Percentiles rank a stretch among this genome's conserved stretches.
Conservation (phyloP, 2,329 filamentous ascomycete species). For the Epichloe gansuensis region DNA sequence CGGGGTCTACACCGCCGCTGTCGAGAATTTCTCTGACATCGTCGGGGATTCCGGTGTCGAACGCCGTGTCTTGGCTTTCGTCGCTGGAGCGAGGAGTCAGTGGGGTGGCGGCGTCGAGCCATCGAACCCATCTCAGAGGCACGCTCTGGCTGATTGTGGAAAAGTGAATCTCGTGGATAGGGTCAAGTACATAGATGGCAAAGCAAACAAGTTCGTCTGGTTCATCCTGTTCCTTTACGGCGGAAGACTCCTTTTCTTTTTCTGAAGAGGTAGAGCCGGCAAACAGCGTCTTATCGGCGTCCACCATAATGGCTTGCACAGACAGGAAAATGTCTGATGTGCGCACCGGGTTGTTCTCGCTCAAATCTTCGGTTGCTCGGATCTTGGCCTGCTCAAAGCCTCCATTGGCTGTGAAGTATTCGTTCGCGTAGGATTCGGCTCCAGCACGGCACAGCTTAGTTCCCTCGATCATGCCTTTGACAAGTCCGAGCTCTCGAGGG, state of each 20-base stretch:
- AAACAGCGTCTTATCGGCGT: conserved; percentile 56
- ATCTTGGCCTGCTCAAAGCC: conserved; percentile 72
- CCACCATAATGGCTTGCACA: conserved; percentile 73
- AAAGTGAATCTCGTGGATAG: conserved; percentile 84
- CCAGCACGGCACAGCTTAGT: conserved; percentile 84
- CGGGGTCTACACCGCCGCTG: conserved; percentile 65
- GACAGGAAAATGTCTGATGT: conserved; percentile 91
- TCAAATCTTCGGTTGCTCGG: conserved; percentile 65
- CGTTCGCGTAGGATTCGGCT: conserved; percentile 75
- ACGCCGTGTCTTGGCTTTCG: conserved; percentile 26
- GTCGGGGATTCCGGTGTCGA: conserved; percentile 44
- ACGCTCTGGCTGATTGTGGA: conserved; percentile 70
- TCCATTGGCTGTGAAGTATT: conserved; percentile 69
- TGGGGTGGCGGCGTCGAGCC: conserved; percentile 69
- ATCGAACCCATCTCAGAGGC: conserved; percentile 76
- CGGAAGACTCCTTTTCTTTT: conserved; percentile 42
- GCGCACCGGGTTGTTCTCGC: conserved; percentile 77
- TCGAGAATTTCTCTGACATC: conserved; percentile 81
- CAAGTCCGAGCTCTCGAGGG: conserved; percentile 64
- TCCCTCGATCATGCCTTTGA: conserved; percentile 72
- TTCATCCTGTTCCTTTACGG: conserved; percentile 37
- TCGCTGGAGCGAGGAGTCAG: conserved; percentile 42
- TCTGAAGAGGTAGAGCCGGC: conserved; percentile 39
- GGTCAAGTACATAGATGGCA: conserved; percentile 72
- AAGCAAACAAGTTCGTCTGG: conserved; percentile 57